Evolutionary conservation across 805 yeast genomes (phyloP).

Genomic region (Barnettozyma populi): DNA sequence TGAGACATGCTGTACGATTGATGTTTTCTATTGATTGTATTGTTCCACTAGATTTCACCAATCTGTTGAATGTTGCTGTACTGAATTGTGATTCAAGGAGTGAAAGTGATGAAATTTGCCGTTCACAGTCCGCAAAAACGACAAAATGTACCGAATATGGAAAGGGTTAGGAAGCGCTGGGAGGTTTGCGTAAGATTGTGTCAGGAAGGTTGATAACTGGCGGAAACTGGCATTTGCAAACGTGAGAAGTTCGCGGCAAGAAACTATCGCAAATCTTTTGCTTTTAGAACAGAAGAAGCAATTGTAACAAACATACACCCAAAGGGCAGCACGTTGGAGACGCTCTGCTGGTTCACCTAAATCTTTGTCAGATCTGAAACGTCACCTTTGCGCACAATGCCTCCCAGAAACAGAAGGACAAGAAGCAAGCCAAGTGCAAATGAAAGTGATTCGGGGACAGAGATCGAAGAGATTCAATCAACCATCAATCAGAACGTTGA

Average conservation of each 20-base stretch:
- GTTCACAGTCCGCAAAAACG: not conserved
- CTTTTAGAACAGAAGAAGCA: not conserved
- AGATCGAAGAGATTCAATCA: slow-evolving; percentile 7
- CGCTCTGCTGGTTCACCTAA: too few relatives aligned
- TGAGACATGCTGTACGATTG: slow-evolving; percentile 1
- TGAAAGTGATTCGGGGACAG: not conserved
- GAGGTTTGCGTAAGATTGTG: not conserved
- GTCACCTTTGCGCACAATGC: not conserved
- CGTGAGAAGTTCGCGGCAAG: not conserved
- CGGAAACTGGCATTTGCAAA: not conserved
- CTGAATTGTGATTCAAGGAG: not conserved
- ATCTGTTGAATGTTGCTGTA: not conserved
- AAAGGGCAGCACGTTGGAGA: too few relatives aligned
- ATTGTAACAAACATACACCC: too few relatives aligned
- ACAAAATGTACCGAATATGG: not conserved
- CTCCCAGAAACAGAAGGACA: slow-evolving; percentile 1
- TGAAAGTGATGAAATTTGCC: too few relatives aligned
- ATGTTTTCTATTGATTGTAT: not conserved
- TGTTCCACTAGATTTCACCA: not conserved
- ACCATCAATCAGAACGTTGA: slow-evolving; percentile 15
- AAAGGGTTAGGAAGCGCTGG: not conserved
- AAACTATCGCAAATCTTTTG: not conserved
- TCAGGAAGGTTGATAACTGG: not conserved
- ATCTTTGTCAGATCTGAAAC: not conserved
- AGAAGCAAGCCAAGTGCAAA: not conserved